Base-by-base conservation (phyloP, 139 green algal species). In the Tetradesmus obliquus region DNA sequence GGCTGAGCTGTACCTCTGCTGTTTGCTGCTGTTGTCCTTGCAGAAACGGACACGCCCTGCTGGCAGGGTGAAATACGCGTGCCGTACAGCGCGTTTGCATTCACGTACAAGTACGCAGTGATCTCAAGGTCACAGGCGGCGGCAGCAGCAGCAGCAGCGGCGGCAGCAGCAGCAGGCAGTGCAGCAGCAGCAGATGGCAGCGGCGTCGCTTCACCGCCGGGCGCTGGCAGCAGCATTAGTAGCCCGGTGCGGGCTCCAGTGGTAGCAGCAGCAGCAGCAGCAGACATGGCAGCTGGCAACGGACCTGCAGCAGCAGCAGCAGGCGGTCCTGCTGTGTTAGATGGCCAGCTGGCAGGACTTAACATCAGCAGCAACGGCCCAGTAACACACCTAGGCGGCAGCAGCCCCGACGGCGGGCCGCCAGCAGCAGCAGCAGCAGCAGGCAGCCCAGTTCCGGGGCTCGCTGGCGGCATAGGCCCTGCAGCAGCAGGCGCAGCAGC, bases 31-130 rank as follows among this genome's bases (percentile, higher is more conserved):
- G 58, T 10, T 89, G 69, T 85, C 13, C 15, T 17, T 85, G 83
- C 94, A 94, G 94, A 95, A 86, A 93, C 93, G 45, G 82, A 93
- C 57, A 93, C 84, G 0, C 92, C 84, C 8, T 86, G 89, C 24
- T 96, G 94, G 94, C 92, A 95, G 89, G 94, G 91, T 32, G 94
- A 96, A 84, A 84, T 98, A 51, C 84, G 74, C 0, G 93, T 98
- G 72, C 95, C 96, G 0, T 91, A 94, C 71, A 91, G 79, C 82
- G 91, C 91, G 3, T 97, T 99, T 82, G 96, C 97, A 6, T 95
- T 98, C 92, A 98, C 95, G 1, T 99, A 98, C 94, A 98, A 98
- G 93, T 99, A 98, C 81, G 95, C 91, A n/a, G 80, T 98, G 7
- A 66, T 91, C 10, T 80, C 87, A 15, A 24, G 87, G 1, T 83